Base-by-base conservation (phyloP, 2,329 filamentous ascomycete genomes). In the Aspergillus novoparasiticus region DNA sequence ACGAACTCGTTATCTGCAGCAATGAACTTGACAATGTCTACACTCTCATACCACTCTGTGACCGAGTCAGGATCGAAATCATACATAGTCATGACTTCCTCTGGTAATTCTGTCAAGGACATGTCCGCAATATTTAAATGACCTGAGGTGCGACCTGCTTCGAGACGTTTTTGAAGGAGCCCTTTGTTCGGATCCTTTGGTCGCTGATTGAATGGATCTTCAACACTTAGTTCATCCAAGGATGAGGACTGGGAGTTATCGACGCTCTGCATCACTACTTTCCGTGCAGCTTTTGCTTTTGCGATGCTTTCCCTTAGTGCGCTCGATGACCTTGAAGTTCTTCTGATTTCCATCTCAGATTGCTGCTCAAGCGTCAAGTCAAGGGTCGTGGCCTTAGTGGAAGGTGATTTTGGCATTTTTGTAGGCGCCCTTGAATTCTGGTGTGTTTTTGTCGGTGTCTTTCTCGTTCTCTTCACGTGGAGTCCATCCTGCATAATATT, bases 1-100 rank as follows among this genome's bases (percentile, higher is more conserved):
- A 92, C 88, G 55, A 99, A 78, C 72, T 97, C 92, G 72, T 99
- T 98, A 73, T 97, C 93, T 10, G 94, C 93, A 6, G 91, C 93
- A 67, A 95, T 87, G 57, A 98, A 88, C 64, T 90, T 88, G 0
- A 89, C 90, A 53, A 98, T 80, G 73, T 98, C 94, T 12, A 98
- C 92, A 63, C 91, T 90, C 76, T 98, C 94, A 2, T 93, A 93
- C 95, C 95, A 98, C 39, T 89, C 87, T 41, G 85, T 87, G 26
- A 85, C 81, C 14, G 82, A 83, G 43, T 89, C 87, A 60, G 86
- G 84, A 59, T 93, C 89, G 21, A 92, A 83, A 70, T 93, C 91
- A 75, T 97, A 98, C 94, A 98, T 98, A 60, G 89, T 87, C 79
- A 96, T 81, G 0, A 98, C 91, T 72, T 96, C 92, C 1, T 86